phyloP scores from a whole-genome alignment of 2,329 filamentous ascomycete species.

The Dendryphion nanum region DNA sequence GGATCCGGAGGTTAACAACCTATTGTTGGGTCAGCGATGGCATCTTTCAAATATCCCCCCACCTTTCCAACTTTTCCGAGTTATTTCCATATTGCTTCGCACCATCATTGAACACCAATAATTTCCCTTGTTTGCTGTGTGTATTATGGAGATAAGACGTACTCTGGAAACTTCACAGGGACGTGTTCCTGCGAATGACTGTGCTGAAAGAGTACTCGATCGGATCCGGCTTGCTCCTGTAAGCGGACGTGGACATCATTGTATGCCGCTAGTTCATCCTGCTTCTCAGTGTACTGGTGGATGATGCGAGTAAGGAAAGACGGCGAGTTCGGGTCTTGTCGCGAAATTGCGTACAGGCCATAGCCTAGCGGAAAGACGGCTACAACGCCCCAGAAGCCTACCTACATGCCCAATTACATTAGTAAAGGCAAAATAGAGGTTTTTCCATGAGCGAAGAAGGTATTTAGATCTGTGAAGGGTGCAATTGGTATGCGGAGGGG shows the following conservation, averaged over 20 bases:
- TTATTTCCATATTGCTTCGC: too few species aligned
- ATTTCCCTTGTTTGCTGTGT: too few species aligned
- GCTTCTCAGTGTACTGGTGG: constrained; percentile 53
- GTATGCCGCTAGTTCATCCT: constrained; percentile 53
- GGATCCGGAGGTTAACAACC: constrained; percentile 62
- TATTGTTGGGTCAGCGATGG: too few species aligned
- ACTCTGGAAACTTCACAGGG: constrained; percentile 64
- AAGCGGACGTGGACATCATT: constrained; percentile 61
- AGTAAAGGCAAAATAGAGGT: constrained; percentile 7
- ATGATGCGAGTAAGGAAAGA: constrained; percentile 52
- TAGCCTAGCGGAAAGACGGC: constrained; percentile 45
- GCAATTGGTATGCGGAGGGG: constrained; percentile 4
- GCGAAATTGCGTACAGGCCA: constrained; percentile 47
- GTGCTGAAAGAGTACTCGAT: constrained; percentile 59
- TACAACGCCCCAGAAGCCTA: constrained; percentile 49
- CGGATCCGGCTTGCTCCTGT: constrained; percentile 62
- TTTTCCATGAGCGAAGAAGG: too few species aligned
- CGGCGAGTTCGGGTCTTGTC: constrained; percentile 37
- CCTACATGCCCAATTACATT: constrained; percentile 30
- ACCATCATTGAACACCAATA: too few species aligned
- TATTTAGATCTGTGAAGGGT: not conserved
- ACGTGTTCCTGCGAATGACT: constrained; percentile 48
- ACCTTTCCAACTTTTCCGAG: not conserved
- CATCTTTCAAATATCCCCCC: too few species aligned
- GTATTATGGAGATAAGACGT: constrained; percentile 40